phyloP scores from a whole-genome alignment of 1,284 basidiomycete genomes.

The Trichosporon coremiiforme region DNA sequence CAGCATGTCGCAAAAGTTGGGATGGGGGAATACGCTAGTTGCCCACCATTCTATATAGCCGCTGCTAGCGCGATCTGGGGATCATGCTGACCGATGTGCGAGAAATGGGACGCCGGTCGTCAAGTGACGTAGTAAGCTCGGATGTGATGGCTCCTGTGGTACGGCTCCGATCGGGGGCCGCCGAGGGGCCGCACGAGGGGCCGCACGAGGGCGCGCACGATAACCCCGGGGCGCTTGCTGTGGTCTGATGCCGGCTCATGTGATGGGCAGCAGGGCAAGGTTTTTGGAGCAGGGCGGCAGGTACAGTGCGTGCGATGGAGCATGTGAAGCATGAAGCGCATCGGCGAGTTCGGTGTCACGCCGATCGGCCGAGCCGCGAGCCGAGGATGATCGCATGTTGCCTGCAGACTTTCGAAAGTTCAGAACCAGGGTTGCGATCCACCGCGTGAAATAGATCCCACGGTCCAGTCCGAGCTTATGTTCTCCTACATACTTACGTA shows the following conservation, averaged over 20 bases:
- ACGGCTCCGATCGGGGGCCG: background rate
- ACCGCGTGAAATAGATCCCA: background rate
- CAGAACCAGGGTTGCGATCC: background rate
- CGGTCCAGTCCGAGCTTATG: background rate
- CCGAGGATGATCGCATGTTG: background rate
- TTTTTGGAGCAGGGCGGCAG: background rate
- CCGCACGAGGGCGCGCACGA: too few species aligned
- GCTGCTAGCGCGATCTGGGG: background rate
- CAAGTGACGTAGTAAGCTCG: slow-evolving; percentile 15
- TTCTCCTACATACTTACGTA: background rate
- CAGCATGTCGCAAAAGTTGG: slow-evolving; percentile 2
- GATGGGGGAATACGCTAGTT: background rate
- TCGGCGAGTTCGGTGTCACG: slow-evolving; percentile 10
- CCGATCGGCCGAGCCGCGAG: slow-evolving; percentile 2
- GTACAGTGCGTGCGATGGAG: slow-evolving; percentile 6
- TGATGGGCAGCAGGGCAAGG: background rate
- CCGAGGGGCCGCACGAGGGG: background rate
- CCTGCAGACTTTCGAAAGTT: too few species aligned
- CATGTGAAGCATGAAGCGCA: slow-evolving; percentile 7
- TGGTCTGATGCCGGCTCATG: slow-evolving; percentile 9
- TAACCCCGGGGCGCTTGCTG: background rate
- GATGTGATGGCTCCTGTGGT: background rate
- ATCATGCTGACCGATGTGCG: background rate
- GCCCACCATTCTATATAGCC: background rate
- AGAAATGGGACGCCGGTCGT: background rate